Conservation (phyloP, 805 yeast genomes). For the Metschnikowia koreensis region DNA sequence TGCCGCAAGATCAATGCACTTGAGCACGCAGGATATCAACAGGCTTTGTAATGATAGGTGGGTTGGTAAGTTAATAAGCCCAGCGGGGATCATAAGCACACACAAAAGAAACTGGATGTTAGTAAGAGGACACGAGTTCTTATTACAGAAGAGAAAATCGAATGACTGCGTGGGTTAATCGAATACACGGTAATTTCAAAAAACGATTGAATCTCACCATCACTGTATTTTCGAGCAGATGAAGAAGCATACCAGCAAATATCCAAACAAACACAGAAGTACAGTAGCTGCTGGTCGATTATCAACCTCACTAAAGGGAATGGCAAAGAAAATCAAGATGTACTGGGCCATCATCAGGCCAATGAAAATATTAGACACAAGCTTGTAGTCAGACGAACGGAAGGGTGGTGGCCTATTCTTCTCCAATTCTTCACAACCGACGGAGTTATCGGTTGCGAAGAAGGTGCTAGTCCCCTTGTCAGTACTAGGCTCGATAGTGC, state of each 20-base stretch:
- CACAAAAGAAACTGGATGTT: constrained; percentile 12
- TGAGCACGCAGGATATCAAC: constrained; percentile 20
- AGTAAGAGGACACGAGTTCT: neutral
- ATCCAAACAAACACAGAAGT: constrained; percentile 17
- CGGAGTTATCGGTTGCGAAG: neutral
- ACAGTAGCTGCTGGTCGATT: constrained; percentile 30
- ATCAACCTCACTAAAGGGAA: constrained; percentile 35
- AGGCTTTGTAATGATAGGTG: constrained; percentile 14
- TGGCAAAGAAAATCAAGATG: constrained; percentile 26
- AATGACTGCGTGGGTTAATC: neutral
- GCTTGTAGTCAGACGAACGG: constrained; percentile 8
- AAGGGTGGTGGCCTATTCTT: neutral
- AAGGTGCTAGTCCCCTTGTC: neutral
- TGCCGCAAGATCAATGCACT: constrained; percentile 21
- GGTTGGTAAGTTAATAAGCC: constrained; percentile 11
- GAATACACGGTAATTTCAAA: neutral
- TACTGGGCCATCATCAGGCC: constrained; percentile 29
- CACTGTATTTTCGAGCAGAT: neutral
- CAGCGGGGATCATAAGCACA: constrained; percentile 16
- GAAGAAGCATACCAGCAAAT: constrained; percentile 17
- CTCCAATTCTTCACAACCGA: neutral
- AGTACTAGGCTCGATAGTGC: neutral
- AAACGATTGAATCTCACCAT: neutral
- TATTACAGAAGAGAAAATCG: neutral
- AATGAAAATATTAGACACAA: constrained; percentile 9